Evolutionary conservation across 305 asterid genomes (phyloP).

Genomic region (Solanum aculeatissimum): DNA sequence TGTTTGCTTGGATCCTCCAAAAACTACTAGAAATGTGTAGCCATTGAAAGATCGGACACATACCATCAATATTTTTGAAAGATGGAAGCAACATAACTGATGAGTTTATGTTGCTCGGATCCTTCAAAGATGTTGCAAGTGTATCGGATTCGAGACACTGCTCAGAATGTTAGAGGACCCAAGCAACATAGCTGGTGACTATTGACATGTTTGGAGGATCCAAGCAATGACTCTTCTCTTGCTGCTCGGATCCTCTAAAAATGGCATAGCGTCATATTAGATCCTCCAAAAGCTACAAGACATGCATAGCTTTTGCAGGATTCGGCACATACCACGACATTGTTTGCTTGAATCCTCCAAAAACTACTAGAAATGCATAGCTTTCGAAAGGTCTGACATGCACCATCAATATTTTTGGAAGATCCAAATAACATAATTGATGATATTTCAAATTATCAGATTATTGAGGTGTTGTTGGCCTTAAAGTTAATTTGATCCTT

Average conservation of each 20-base stretch:
- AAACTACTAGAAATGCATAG: background rate
- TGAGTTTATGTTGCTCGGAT: background rate
- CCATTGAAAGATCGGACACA: background rate
- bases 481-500: background rate
- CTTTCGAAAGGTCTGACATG: background rate
- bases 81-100: background rate
- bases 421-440: background rate
- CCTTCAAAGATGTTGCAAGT: background rate
- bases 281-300: background rate
- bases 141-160: background rate
- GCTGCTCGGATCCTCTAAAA: no score
- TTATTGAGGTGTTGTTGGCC: background rate
- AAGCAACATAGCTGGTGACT: background rate
- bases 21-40: background rate
- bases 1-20: no score
- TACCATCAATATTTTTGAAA: background rate
- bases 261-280: background rate
- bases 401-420: background rate
- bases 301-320: background rate
- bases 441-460: no score
- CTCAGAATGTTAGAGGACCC: background rate
- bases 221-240: no score
- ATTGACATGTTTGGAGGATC: background rate
- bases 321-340: background rate
- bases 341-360: background rate